Base-by-base conservation (phyloP, 169 alveolate species). In the Eimeria brunetti region DNA sequence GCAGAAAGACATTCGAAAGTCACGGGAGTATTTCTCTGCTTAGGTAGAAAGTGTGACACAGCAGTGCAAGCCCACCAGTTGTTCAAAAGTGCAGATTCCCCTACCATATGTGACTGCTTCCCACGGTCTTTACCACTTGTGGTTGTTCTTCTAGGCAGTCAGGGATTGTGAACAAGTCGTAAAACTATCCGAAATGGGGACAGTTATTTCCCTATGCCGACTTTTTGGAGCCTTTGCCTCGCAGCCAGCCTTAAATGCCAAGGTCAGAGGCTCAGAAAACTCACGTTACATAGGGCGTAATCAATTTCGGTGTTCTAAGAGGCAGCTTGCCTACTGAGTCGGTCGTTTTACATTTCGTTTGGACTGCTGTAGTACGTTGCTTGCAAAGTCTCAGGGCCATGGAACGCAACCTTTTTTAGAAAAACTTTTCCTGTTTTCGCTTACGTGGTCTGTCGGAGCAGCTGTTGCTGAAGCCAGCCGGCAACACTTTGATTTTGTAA, bases 391-490 rank as follows among this genome's bases (percentile, higher is more conserved):
- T 86, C 81, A 86, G 92, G 80, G 78, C 44, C 92, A 86, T 49
- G 81, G 81, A 49, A 1, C 44, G 8, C 92, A 86, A 64, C 33
- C 92, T 41, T 38, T 86, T 27, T 24, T 75, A 96, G 98, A 86
- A 98, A 97, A 96, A 97, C 94, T 97, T 97, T 98, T 98, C 83
- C 97, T 97, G 8, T 98, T 98, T 94, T 96, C 98, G 41, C 94
- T 98, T 38, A 95, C 98, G n/a, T 99, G 99, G 99, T 98, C 99
- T 24, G 86, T 99, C 93, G 99, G 99, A 12, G 99, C 98, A 1
- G 96, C 99, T 24, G 98, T 98, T 73, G 98, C 98, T 69, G 99
- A 98, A 90, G 97, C 96, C 94, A 98, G 99, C 91, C 95, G 99
- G 73, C 96, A 96, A 38, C 94, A 95, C 27, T 94, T 98, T 56